Evolutionary conservation across 129 eudicot genomes (phyloP), one percentile per base, ranked within the genome.

Genomic region (Scalesia atractyloides): DNA sequence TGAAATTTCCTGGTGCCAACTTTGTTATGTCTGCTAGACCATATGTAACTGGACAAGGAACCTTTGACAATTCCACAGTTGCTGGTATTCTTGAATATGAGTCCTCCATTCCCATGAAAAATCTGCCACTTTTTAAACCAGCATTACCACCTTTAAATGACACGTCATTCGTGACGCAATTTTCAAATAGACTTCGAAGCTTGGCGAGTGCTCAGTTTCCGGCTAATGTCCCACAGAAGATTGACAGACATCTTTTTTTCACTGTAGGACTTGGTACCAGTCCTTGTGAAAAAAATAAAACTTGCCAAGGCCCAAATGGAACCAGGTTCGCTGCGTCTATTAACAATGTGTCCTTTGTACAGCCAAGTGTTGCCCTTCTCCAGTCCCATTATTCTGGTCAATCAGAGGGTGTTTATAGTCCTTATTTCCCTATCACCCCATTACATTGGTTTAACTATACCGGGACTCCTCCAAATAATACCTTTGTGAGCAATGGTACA

Each of bases 1-100:
- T 84, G 0, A 12, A 61, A 9, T 68, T 52, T 37, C 91, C 88
- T 0, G 54, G 78, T 46, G 84, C 88, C 76, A 71, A 46, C 34
- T 22, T 74, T 75, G 26, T 53, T 53, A 53, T 53, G 60, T 18
- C 24, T 18, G 30, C 59, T 17, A 52, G 59, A 52, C 59, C 59
- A 18, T 52, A 52, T 7, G 59, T 52, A 52, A 52, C 59, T 1
- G 59, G 59, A 52, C 59, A n/a, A 52, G 59, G 59, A 52, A 52
- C 59, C 59, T 52, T 52, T 52, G 59, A 52, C 59, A 52, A 52
- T 52, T 52, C 59, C 10, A 52, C 59, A 17, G 24, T 52, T 16
- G 59, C 59, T 52, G 59, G 59, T 9, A 52, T 52, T 52, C 24
- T 52, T 52, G 22, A 52, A 52, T 52, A 52, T 16, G 59, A 52